phyloP scores from a whole-genome alignment of 1,139 yeast genomes.

The Lodderomyces metapsilosis region DNA sequence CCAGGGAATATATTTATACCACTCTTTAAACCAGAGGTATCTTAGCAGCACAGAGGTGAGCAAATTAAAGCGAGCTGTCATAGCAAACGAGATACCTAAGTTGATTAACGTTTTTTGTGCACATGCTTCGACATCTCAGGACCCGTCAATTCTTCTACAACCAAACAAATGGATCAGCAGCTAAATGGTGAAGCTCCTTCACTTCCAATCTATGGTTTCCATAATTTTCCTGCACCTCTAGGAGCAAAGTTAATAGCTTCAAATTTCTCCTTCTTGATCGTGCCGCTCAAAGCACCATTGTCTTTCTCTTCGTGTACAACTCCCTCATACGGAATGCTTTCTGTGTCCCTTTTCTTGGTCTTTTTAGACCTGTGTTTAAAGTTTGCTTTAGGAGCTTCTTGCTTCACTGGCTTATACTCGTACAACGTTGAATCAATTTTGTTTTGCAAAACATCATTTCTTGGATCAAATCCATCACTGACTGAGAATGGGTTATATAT shows the following conservation, averaged over 20 bases:
- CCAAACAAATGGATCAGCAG: too few relatives aligned
- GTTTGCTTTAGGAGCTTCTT: conserved; percentile 8
- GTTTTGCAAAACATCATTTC: conserved; percentile 33
- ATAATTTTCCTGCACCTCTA: conserved; percentile 51
- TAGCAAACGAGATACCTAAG: too few relatives aligned
- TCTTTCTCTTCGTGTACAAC: conserved; percentile 18
- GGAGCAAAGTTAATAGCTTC: conserved; percentile 53
- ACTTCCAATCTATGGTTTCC: conserved; percentile 36
- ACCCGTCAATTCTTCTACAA: too few relatives aligned
- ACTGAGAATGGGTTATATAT: conserved; percentile 29
- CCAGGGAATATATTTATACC: too few relatives aligned
- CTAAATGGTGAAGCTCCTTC: too few relatives aligned
- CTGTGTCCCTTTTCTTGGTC: conserved; percentile 2
- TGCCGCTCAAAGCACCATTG: conserved; percentile 18
- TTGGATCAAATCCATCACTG: conserved; percentile 23
- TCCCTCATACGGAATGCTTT: conserved; percentile 15
- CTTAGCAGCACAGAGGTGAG: too few relatives aligned
- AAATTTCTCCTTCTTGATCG: conserved; percentile 41
- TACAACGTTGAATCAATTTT: conserved; percentile 40
- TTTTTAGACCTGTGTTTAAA: conserved; percentile 4
- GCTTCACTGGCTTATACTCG: conserved; percentile 18
- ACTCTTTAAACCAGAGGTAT: too few relatives aligned
- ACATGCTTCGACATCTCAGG: too few relatives aligned
- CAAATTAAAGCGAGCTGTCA: too few relatives aligned
- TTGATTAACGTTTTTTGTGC: too few relatives aligned